Evolutionary conservation across 1,284 basidiomycete species (phyloP), one percentile per base, ranked within the genome.

Genomic region (Pseudozyma hubeiensis): DNA sequence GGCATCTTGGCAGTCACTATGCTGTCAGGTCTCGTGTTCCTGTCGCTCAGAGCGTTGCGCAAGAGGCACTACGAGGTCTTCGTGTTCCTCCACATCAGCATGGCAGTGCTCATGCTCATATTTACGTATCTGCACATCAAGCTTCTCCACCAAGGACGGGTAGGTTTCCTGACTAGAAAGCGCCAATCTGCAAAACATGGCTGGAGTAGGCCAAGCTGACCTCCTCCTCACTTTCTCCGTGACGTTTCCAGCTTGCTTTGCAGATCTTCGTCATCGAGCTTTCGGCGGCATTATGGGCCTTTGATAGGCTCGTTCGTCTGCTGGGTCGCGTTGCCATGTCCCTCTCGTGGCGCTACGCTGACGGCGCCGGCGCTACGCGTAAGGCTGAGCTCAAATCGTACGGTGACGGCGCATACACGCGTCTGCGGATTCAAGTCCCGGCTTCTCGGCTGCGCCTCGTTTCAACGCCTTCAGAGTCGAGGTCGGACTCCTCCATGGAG

Each of bases 81-180:
- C 72, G 72, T 72, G 19, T 53, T 77, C 33, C 53, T 69, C 14
- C 82, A 85, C 43, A 81, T 85, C 73, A 44, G 75, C 55, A 72
- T 80, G 19, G 81, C 78, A 5, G 35, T 84, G n/a, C 50, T 79
- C 13, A 70, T 72, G 55, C 40, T 84, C 50, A 50, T 76, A 16
- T 75, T 73, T 14, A 66, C 64, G 47, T 84, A 79, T 56, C 69
- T 79, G 33, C 81, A 84, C 58, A 79, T 83, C 52, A 77, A 67
- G 41, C 60, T 75, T 14, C 64, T 79, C 37, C 66, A 63, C n/a
- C 70, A 55, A 37, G 51, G 55, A 19, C 46, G 53, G 13, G 72
- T 75, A 43, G 53, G 72, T 49, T 37, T 49, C 34, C 10, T 9
- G 13, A 17, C 13, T 3, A 3, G 7, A 5, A 14, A 7, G 10